phyloP scores from a whole-genome alignment of 371 early-diverging fungal species.

The Smittium mucronatum region DNA sequence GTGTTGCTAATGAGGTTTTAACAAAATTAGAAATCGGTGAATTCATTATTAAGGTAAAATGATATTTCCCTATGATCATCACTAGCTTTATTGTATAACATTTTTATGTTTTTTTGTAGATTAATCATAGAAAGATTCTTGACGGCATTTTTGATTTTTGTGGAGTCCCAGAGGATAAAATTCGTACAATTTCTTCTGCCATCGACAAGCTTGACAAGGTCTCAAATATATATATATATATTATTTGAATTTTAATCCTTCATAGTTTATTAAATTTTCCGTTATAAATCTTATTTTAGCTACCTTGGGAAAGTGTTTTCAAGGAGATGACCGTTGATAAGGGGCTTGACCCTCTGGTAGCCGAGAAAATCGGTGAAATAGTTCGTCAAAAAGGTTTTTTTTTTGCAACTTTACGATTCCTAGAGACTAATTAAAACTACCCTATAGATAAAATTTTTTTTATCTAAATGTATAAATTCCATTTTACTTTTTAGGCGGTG shows the following conservation, averaged over 20 bases:
- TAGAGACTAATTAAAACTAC: too few relatives aligned
- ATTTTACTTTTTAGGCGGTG: conserved; percentile 37
- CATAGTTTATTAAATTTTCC: conserved; percentile 15
- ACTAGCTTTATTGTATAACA: background rate
- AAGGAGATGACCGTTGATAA: conserved; percentile 91
- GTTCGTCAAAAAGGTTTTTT: conserved; percentile 52
- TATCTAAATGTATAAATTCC: too few relatives aligned
- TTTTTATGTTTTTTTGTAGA: conserved; percentile 22
- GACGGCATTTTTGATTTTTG: conserved; percentile 93
- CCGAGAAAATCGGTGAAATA: conserved; percentile 83
- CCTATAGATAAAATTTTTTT: too few relatives aligned
- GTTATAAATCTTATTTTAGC: conserved; percentile 23
- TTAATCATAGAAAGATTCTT: conserved; percentile 94
- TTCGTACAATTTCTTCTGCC: conserved; percentile 88
- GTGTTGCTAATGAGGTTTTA: conserved; percentile 74
- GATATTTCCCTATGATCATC: conserved; percentile 16
- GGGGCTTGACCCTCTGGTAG: conserved; percentile 60
- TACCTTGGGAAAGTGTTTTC: conserved; percentile 89
- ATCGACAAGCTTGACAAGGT: conserved; percentile 97
- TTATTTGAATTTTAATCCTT: background rate
- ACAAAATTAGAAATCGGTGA: conserved; percentile 58
- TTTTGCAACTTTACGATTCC: too few relatives aligned
- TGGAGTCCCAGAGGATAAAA: conserved; percentile 79
- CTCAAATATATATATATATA: background rate
- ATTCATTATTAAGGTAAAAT: conserved; percentile 56